Evolutionary conservation across 176 grass and related monocot species (phyloP).

Genomic region (Alloteropsis semialata): DNA sequence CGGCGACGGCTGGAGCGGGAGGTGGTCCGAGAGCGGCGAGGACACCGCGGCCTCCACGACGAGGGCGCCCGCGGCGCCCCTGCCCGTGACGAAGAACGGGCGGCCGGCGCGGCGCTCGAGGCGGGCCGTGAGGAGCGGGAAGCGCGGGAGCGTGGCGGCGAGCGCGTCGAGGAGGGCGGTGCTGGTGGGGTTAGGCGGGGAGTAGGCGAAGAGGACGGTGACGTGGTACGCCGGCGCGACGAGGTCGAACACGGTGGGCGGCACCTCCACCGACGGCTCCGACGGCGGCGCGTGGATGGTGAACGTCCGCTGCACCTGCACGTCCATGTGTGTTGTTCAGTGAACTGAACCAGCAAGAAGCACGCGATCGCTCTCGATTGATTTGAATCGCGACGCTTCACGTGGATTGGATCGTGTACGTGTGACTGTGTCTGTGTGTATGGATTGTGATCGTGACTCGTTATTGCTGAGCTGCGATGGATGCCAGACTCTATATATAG

Average conservation of each 20-base stretch:
- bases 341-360: background rate
- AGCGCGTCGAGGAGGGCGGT: constrained; percentile 20
- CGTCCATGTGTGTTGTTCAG: constrained; percentile 7
- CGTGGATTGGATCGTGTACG: too few species aligned
- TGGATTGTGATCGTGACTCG: too few species aligned
- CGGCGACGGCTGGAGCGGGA: constrained; percentile 38
- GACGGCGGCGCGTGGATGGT: background rate
- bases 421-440: too few species aligned
- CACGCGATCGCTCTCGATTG: background rate
- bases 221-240: constrained; percentile 43
- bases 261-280: constrained; percentile 2
- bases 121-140: constrained; percentile 42
- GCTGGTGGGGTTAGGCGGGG: constrained; percentile 39
- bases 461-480: too few species aligned
- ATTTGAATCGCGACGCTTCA: background rate
- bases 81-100: constrained; percentile 23
- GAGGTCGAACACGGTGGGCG: constrained; percentile 52
- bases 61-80: constrained; percentile 5
- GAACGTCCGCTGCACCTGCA: constrained; percentile 31
- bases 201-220: constrained; percentile 48
- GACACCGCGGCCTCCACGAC: constrained; percentile 43
- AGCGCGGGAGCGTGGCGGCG: constrained; percentile 26
- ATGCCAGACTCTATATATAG: too few species aligned
- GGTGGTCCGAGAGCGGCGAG: constrained; percentile 27
- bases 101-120: background rate